Percentiles rank a stretch among this genome's conserved stretches.
phyloP scores from a whole-genome alignment of 139 green algal species.

The Closterium sp. region DNA sequence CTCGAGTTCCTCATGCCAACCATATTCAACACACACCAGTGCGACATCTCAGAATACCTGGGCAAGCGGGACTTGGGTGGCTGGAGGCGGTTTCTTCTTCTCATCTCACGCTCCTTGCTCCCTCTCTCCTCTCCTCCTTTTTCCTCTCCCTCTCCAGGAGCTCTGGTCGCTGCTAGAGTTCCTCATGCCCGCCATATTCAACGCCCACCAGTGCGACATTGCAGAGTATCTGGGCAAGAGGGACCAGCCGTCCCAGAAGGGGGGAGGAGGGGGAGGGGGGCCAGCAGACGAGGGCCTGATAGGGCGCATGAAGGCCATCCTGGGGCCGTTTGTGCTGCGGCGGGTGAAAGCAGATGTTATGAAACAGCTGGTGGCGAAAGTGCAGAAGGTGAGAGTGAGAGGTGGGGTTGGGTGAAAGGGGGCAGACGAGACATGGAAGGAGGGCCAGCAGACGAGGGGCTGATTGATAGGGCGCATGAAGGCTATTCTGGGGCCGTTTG shows the following conservation, averaged over 20 bases:
- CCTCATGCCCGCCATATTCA: conserved; percentile 75
- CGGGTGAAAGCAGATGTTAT: conserved; percentile 87
- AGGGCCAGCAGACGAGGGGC: conserved; percentile 15
- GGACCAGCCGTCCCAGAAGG: neutral
- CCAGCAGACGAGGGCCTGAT: conserved; percentile 49
- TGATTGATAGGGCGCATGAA: conserved; percentile 81
- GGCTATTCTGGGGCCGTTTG: conserved; percentile 79
- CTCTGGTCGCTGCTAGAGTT: conserved; percentile 86
- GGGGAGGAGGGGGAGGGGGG: conserved; percentile 7
- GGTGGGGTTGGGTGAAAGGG: no score
- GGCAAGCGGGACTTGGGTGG: neutral
- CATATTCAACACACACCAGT: conserved; percentile 52
- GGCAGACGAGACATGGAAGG: neutral
- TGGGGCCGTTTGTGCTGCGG: conserved; percentile 87
- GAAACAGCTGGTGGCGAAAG: conserved; percentile 76
- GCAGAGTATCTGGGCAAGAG: neutral
- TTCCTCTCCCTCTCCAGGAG: conserved; percentile 55
- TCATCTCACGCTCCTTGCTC: no score
- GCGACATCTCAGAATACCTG: conserved; percentile 5
- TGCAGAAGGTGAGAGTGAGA: conserved; percentile 50
- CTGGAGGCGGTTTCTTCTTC: no score
- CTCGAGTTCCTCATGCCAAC: conserved; percentile 84
- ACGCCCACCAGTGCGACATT: conserved; percentile 6
- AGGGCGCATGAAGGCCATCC: conserved; percentile 77
- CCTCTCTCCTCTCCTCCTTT: no score